Base-by-base conservation (phyloP, 2,329 filamentous ascomycete genomes). In the Moelleriella libera region DNA sequence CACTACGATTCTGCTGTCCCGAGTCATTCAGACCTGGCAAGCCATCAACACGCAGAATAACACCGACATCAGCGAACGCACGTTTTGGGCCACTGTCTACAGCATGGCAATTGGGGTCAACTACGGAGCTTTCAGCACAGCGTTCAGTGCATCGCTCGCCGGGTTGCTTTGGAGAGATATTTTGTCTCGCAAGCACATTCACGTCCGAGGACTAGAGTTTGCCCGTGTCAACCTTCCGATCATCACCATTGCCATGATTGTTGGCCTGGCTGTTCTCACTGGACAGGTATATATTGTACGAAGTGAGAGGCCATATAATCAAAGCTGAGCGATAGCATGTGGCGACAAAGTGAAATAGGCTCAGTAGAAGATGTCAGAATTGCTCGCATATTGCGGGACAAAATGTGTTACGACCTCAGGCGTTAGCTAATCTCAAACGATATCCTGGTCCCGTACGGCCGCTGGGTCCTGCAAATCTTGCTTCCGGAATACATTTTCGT, bases 81-180 rank as follows among this genome's bases (percentile, higher is more conserved):
- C 75, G 0, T 85, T 85, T 58, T 86, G 82, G 82, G 83, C 75
- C 0, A 83, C 82, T 0, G 76, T 87, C 0, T 87, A 87, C 60
- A 76, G 75, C 59, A 84, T 87, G 80, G 83, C 83, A 0, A 64
- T 88, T 0, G 82, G 82, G 2, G 80, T 86, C 50, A 87, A 88
- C 59, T 87, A 80, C 49, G 83, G 83, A 4, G 83, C 83, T 0
- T 87, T 86, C 57, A 85, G 81, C 57, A 76, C 78, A 0, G 80
- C 81, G 0, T 85, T 88, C 54, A 84, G 80, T 52, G 83, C 82
- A 0, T 85, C 82, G 0, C 62, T 87, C 1, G 83, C 83, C 1
- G 83, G 83, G 1, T 68, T 88, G 7, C 64, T 87, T 0, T 88
- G 83, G 83, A 70, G 80, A 2, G 81, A 86, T 51, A 87, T 88